Base-by-base conservation (phyloP, 176 grass and related monocot genomes). In the Oryza meridionalis region DNA sequence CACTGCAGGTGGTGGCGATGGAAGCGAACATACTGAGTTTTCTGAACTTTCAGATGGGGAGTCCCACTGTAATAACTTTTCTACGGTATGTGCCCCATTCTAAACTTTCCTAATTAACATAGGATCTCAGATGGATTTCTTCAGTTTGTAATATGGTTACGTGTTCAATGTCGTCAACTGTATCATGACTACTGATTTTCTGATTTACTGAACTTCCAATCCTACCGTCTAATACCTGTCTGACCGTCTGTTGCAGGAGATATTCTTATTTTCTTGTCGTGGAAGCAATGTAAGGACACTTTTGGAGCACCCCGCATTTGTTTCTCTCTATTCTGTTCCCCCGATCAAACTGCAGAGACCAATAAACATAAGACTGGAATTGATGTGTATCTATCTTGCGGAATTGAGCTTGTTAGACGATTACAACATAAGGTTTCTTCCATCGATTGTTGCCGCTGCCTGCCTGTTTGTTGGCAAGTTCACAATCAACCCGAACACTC, bases 331-430 rank as follows among this genome's bases (percentile, higher is more conserved):
- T 71, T 49, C 12, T 67, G 45, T 53, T 46, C 4, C 0, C 62
- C 38, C 9, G 25, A 72, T 72, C n/a, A 77, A 85, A 58, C 15
- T 78, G 15, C 24, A 90, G 88, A 3, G 16, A 66, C n/a, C 26
- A 71, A 77, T 10, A 9, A 35, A 58, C 31, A 43, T 38, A 78
- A 77, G 35, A 25, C 64, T 91, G 76, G 89, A 89, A 59, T 84
- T 81, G 19, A 32, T 84, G 84, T 69, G 70, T 9, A 82, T 53
- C 70, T 94, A 91, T 72, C 92, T 94, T 21, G 92, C 86, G n/a
- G 92, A 94, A 38, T 78, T 91, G 81, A 94, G 89, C 72, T 85
- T 94, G 80, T 11, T 89, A 29, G 92, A 94, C 77, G 82, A 87
- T 5, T 81, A 77, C 25, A 91, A 86, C 25, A 50, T 91, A 65